These are phyloP conservation scores for Curvularia verruculosa DNA, from an alignment of 2,329 filamentous ascomycete genomes.

Conservation along the genomic window DNA sequence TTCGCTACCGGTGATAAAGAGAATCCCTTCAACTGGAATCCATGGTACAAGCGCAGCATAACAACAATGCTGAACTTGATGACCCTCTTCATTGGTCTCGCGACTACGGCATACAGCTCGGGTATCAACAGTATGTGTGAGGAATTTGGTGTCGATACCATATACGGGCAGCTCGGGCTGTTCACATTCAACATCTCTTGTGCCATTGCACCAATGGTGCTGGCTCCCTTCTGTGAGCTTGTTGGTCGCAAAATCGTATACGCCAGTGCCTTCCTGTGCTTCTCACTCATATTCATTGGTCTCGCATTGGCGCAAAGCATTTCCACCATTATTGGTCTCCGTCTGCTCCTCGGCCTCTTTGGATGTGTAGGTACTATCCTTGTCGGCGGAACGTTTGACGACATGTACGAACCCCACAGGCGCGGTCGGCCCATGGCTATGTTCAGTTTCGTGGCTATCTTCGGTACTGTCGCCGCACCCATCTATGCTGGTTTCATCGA, in stretches of 20 bases:
- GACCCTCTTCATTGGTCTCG: conserved; percentile 37
- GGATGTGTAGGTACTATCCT: conserved; percentile 39
- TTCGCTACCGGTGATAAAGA: conserved; percentile 35
- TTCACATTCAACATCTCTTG: conserved; percentile 39
- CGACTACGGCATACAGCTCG: conserved; percentile 36
- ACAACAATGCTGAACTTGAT: conserved; percentile 38
- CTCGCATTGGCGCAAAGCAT: conserved; percentile 33
- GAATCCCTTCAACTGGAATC: conserved; percentile 39
- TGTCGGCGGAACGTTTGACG: conserved; percentile 37
- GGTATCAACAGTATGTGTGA: conserved; percentile 37
- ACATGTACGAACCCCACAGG: conserved; percentile 38
- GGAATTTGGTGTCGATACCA: conserved; percentile 31
- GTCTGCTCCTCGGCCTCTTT: conserved; percentile 35
- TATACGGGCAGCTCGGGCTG: conserved; percentile 34
- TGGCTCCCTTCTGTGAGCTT: conserved; percentile 37
- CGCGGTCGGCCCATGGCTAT: conserved; percentile 38
- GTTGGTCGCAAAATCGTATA: conserved; percentile 37
- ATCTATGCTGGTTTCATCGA: conserved; percentile 63
- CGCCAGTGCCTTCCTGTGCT: conserved; percentile 32
- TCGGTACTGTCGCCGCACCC: conserved; percentile 59
- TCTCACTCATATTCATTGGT: conserved; percentile 37
- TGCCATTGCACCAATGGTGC: conserved; percentile 35
- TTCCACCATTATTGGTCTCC: conserved; percentile 34
- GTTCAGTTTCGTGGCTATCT: conserved; percentile 38
- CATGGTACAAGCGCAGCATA: conserved; percentile 38